Evolutionary conservation across 768 basidiomycete genomes (phyloP).

Genomic region (Pluteus cervinus): DNA sequence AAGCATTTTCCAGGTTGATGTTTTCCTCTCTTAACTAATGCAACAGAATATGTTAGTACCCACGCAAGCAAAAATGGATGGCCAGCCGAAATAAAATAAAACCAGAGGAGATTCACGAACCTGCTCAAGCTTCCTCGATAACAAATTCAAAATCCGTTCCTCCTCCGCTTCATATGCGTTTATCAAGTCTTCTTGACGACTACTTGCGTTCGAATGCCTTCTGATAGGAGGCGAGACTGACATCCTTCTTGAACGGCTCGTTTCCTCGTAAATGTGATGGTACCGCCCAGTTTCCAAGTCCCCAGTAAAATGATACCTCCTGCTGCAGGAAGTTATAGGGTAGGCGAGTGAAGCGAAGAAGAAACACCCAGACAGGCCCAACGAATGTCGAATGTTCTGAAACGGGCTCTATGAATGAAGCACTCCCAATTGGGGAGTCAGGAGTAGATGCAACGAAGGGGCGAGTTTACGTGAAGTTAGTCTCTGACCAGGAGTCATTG

Average conservation of each 20-base stretch:
- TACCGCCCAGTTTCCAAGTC: neutral
- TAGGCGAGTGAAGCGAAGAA: too few species aligned
- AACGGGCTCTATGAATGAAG: too few species aligned
- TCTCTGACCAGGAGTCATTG: too few species aligned
- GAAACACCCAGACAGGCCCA: too few species aligned
- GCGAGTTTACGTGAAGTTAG: too few species aligned
- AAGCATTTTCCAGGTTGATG: conserved; percentile 71
- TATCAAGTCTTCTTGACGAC: conserved; percentile 70
- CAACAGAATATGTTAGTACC: conserved; percentile 1
- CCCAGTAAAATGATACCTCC: neutral
- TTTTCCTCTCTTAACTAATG: conserved; percentile 77
- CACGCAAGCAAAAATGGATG: neutral
- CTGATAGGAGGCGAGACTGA: conserved; percentile 54
- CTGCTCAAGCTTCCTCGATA: conserved; percentile 82
- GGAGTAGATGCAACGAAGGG: too few species aligned
- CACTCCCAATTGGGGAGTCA: too few species aligned
- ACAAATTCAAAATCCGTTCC: conserved; percentile 78
- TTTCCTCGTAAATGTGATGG: neutral
- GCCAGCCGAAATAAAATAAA: neutral
- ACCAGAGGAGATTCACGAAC: conserved; percentile 29
- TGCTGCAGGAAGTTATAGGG: too few species aligned
- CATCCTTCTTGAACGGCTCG: conserved; percentile 17
- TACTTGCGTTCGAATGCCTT: conserved; percentile 47
- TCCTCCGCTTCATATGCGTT: conserved; percentile 90
- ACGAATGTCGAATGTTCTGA: too few species aligned